Evolutionary conservation across 164 flowering plant species (phyloP), one percentile per base, ranked within the genome.

Genomic region (Berberis vulgaris): DNA sequence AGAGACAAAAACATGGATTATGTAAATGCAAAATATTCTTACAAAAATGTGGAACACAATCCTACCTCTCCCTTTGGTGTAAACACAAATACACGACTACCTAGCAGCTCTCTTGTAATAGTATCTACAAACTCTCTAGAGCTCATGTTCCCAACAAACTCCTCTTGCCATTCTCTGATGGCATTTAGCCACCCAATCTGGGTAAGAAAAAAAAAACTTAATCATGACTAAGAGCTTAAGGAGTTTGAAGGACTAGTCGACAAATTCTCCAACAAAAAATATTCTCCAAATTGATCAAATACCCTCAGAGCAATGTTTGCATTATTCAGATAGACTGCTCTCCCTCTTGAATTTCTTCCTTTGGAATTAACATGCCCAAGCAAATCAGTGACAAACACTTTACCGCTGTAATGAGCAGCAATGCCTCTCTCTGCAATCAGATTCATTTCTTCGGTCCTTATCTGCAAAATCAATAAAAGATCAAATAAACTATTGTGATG

Each of bases 181-280:
- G 99, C 99, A 77, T 91, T 91, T 26, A 94, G 90, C 99, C 99
- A 94, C 45, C 99, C 84, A 80, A 94, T 81, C 99, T 94, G 76
- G 40, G 5, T 41, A 2, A 44, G 10, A 41, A 7, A 43, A 38
- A 45, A 59, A 38, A 39, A 49, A 67, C 45, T 63, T 9, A 3
- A 54, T 54, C 6, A 54, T 54, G 40, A 54, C 12, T n/a, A 5
- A 60, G 43, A 72, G 65, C 26, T 26, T 26, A 41, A 11, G n/a
- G 7, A 38, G 57, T 41, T 62, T 53, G 57, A 64, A 66, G 56
- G 53, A 6, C 10, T 47, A 7, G 50, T 47, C 50, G 42, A 26
- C 26, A 11, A 64, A 11, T 11, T 61, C 47, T 49, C 47, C 54
- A 63, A 70, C 54, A 44, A 65, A 59, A 9, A 59, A 6, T 39